Percentiles rank a stretch among this genome's conserved stretches.
These are phyloP conservation scores for Backusella circina DNA, from an alignment of 192 early-diverging fungal species.

Conservation along the genomic window DNA sequence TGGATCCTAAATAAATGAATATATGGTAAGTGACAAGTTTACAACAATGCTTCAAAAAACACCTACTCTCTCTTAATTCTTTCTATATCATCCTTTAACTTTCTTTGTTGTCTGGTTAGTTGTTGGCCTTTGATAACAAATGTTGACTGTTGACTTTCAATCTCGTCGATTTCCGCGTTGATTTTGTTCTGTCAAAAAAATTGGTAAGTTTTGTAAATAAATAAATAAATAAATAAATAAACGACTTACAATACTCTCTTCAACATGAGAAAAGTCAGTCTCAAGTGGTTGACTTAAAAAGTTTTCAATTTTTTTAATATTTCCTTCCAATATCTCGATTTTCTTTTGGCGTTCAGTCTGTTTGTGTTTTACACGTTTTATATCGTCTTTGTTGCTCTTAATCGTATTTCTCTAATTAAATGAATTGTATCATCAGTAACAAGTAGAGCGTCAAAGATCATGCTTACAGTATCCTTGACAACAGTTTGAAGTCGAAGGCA, in stretches of 20 bases:
- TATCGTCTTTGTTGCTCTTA: not conserved
- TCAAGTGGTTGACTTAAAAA: not conserved
- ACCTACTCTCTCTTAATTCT: constrained; percentile 26
- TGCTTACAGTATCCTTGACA: not conserved
- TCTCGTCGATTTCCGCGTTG: not conserved
- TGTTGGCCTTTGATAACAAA: not conserved
- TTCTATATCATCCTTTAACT: constrained; percentile 14
- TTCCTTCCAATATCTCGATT: not conserved
- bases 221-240: not conserved
- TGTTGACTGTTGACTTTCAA: not conserved
- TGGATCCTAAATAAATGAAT: constrained; percentile 37
- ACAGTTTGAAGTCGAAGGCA: not conserved
- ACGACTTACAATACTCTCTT: not conserved
- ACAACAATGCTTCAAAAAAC: not conserved
- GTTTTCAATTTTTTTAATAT: not conserved
- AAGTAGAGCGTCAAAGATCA: too few species aligned
- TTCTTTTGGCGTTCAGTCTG: not conserved
- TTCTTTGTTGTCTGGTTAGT: constrained; percentile 9
- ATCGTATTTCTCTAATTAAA: not conserved
- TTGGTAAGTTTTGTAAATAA: not conserved
- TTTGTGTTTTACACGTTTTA: not conserved
- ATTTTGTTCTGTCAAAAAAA: not conserved
- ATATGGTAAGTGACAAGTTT: not conserved
- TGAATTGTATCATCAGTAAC: too few species aligned
- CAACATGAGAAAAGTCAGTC: not conserved